phyloP scores from a whole-genome alignment of 2,329 filamentous ascomycete species.

The Laburnicola sp. region DNA sequence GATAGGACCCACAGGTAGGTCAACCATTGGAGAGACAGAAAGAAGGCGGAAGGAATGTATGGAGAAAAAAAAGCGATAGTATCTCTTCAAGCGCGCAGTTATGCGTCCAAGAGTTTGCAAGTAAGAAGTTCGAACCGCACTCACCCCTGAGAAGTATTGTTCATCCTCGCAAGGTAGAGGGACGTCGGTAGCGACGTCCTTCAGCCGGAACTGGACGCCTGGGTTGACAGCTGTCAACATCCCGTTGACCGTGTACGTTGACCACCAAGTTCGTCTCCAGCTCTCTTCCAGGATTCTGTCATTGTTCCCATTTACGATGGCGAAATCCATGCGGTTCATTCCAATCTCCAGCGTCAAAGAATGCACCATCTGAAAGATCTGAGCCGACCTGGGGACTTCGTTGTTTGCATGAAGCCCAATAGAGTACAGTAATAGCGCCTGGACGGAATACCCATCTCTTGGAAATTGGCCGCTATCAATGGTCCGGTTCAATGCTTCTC shows the following conservation, averaged over 20 bases:
- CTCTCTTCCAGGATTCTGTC: slow-evolving; percentile 76
- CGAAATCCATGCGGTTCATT: slow-evolving; percentile 71
- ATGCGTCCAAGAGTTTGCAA: too few species aligned
- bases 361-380: slow-evolving; percentile 69
- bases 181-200: slow-evolving; percentile 68
- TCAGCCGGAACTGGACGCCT: slow-evolving; percentile 70
- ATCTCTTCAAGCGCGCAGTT: too few species aligned
- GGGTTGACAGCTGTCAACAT: slow-evolving; percentile 81
- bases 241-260: slow-evolving; percentile 76
- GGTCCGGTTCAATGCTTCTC: slow-evolving; percentile 40
- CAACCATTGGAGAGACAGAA: not conserved
- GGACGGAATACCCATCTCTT: slow-evolving; percentile 63
- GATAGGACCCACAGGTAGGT: too few species aligned
- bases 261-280: slow-evolving; percentile 92
- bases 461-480: slow-evolving; percentile 37
- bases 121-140: slow-evolving; percentile 17
- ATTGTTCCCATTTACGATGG: slow-evolving; percentile 63
- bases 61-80: too few species aligned
- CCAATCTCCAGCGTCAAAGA: slow-evolving; percentile 74
- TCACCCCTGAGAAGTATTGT: slow-evolving; percentile 59
- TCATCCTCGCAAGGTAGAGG: slow-evolving; percentile 80
- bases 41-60: not conserved
- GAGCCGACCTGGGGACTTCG: slow-evolving; percentile 68
- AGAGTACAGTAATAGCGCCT: slow-evolving; percentile 75
- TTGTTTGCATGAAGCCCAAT: slow-evolving; percentile 78